phyloP scores from a whole-genome alignment of 148 eudicot genomes.

The Cornus kousa region DNA sequence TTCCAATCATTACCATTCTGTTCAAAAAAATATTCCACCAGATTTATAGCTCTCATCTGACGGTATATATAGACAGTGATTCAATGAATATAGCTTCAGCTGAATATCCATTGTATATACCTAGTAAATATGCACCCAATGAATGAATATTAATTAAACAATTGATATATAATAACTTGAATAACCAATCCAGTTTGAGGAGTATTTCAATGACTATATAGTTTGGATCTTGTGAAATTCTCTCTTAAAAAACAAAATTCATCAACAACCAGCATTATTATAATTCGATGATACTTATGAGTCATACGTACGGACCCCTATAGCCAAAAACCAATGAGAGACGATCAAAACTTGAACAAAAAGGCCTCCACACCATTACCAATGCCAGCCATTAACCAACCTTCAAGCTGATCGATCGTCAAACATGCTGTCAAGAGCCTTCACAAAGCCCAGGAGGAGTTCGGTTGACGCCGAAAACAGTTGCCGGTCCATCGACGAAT shows the following conservation, averaged over 20 bases:
- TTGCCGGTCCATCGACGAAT: constrained; percentile 26
- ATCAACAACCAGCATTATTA: background rate
- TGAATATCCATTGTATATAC: background rate
- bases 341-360: background rate
- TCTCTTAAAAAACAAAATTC: background rate
- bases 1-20: background rate
- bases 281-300: background rate
- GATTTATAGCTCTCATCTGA: background rate
- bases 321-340: background rate
- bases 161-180: background rate
- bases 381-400: too few species aligned
- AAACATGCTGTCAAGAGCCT: background rate
- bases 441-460: background rate
- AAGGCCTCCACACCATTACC: background rate
- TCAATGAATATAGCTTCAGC: background rate
- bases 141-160: too few species aligned
- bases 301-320: too few species aligned
- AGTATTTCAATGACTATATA: background rate
- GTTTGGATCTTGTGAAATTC: background rate
- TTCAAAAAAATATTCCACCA: background rate
- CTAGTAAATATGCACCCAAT: too few species aligned
- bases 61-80: background rate
- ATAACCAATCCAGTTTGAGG: background rate
- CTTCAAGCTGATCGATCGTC: too few species aligned
- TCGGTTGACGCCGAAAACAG: constrained; percentile 15